Conservation (phyloP, 176 grass and related monocot genomes). For the Hsuehochloa calcarea region DNA sequence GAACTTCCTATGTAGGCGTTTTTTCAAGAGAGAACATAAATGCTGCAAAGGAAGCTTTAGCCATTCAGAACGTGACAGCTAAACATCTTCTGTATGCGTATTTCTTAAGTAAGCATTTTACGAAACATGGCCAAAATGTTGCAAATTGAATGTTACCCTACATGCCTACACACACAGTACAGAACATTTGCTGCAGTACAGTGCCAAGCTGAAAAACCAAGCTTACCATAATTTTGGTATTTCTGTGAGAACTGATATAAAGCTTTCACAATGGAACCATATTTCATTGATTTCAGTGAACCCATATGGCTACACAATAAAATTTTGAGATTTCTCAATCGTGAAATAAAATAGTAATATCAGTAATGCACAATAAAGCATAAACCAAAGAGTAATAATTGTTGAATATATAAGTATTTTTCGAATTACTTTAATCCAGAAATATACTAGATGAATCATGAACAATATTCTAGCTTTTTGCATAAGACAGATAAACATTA, state of each 20-base stretch:
- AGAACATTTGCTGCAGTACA: not conserved
- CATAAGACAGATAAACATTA: too few relatives aligned
- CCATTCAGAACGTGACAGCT: not conserved
- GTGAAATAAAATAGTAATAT: not conserved
- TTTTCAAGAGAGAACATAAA: not conserved
- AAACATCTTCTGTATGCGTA: not conserved
- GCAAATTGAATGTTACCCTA: not conserved
- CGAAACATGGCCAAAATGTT: not conserved
- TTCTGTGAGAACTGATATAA: constrained; percentile 66
- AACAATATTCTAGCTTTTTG: too few relatives aligned
- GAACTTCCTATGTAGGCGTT: not conserved
- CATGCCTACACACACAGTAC: not conserved
- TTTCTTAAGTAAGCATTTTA: not conserved
- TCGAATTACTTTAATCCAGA: too few relatives aligned
- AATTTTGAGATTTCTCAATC: not conserved
- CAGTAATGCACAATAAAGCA: too few relatives aligned
- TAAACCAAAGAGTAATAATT: too few relatives aligned
- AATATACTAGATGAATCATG: too few relatives aligned
- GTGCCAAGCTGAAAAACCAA: not conserved
- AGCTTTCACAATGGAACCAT: constrained; percentile 56
- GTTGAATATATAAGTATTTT: too few relatives aligned
- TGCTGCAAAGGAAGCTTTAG: not conserved
- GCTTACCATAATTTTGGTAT: constrained; percentile 71
- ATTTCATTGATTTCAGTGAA: constrained; percentile 47
- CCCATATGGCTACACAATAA: constrained; percentile 59